A percentile compares a stretch with the other conserved stretches of the same genome.
phyloP scores from a whole-genome alignment of 2,329 filamentous ascomycete genomes.

The Beauveria sp. region DNA sequence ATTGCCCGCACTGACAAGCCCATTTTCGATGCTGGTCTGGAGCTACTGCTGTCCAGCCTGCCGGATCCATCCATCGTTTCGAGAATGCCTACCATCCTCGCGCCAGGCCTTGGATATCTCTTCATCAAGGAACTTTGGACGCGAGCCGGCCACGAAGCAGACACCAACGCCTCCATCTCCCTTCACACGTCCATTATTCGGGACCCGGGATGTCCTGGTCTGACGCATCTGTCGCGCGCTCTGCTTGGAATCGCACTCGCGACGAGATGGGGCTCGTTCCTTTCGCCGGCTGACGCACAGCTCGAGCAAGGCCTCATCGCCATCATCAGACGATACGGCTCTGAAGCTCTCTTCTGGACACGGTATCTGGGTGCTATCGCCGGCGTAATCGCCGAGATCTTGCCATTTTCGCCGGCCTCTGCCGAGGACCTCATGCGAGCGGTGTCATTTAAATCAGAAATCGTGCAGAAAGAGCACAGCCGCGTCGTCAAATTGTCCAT shows the following conservation, averaged over 20 bases:
- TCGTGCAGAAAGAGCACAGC: constrained; percentile 22
- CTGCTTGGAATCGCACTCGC: constrained; percentile 64
- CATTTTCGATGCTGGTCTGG: constrained; percentile 29
- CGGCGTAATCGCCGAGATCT: constrained; percentile 32
- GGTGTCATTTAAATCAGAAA: constrained; percentile 24
- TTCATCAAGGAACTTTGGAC: constrained; percentile 46
- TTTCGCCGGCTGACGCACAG: constrained; percentile 39
- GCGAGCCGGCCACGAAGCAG: constrained; percentile 38
- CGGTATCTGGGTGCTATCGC: constrained; percentile 44
- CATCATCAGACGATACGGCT: constrained; percentile 30
- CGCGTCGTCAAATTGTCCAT: constrained; percentile 30
- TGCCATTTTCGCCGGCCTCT: constrained; percentile 33
- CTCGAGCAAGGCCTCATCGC: constrained; percentile 35
- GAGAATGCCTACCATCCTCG: constrained; percentile 33
- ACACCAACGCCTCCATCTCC: constrained; percentile 56
- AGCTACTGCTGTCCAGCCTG: constrained; percentile 32
- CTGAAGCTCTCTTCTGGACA: constrained; percentile 42
- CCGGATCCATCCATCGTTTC: constrained; percentile 30
- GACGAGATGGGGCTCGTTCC: constrained; percentile 63
- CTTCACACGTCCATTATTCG: constrained; percentile 67
- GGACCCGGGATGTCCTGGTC: constrained; percentile 60
- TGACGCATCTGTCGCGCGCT: constrained; percentile 65
- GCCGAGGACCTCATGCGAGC: constrained; percentile 25
- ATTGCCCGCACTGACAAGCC: constrained; percentile 19
- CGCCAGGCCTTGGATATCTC: constrained; percentile 33